These are phyloP conservation scores for Pseudocercospora vitis DNA, from an alignment of 2,329 filamentous ascomycete genomes.

Conservation along the genomic window DNA sequence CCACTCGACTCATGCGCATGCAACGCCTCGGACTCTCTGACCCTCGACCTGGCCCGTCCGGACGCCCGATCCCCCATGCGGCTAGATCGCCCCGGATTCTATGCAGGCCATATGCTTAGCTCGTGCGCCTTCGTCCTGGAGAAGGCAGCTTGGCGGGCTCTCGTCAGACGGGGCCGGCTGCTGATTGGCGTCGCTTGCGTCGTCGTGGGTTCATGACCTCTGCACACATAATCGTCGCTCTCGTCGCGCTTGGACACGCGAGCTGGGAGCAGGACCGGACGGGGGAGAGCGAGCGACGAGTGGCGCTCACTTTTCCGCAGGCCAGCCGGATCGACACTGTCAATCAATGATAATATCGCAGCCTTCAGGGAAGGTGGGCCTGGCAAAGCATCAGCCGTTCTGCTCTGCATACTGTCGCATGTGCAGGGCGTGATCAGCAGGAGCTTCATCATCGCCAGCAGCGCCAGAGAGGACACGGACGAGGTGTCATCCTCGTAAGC, in stretches of 20 bases:
- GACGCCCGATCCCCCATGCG: neutral
- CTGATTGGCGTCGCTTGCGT: constrained; percentile 15
- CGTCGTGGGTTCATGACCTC: constrained; percentile 1
- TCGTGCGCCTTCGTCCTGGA: constrained; percentile 11
- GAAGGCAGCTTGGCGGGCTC: constrained; percentile 13
- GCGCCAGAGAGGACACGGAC: too few species aligned
- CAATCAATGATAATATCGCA: constrained; percentile 7
- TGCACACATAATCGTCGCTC: neutral
- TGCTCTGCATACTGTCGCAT: neutral
- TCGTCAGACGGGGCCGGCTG: constrained; percentile 17
- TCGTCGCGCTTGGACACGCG: constrained; percentile 2
- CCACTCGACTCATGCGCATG: constrained; percentile 1
- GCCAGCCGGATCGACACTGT: neutral
- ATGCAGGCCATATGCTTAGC: constrained; percentile 11
- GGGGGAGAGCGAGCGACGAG: too few species aligned
- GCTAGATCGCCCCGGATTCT: neutral
- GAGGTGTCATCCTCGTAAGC: too few species aligned
- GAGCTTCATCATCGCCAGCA: neutral
- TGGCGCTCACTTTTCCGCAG: neutral
- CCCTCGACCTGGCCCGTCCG: constrained; percentile 7
- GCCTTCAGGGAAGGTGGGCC: neutral
- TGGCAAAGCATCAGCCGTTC: neutral
- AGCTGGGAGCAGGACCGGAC: constrained; percentile 5
- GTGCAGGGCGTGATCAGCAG: neutral
- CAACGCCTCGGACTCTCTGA: constrained; percentile 14